phyloP scores from a whole-genome alignment of 176 grass and related monocot genomes.

The Triticum timopheevii region DNA sequence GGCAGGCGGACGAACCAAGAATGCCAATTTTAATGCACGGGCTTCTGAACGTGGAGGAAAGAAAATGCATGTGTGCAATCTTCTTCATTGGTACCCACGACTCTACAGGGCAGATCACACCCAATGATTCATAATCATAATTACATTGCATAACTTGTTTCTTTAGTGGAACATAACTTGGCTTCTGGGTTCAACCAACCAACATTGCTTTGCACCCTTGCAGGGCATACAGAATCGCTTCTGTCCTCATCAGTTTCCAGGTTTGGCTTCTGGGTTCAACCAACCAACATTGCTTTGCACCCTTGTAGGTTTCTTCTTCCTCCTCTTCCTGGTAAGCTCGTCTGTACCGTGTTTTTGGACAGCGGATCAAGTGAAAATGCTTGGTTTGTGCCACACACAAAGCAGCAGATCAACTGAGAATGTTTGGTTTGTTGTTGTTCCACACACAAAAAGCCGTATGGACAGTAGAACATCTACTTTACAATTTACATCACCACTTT shows the following conservation, averaged over 20 bases:
- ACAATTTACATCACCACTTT: constrained; percentile 13
- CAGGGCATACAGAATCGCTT: background rate
- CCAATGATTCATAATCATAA: background rate
- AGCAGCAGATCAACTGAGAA: background rate
- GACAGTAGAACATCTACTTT: background rate
- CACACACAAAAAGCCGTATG: background rate
- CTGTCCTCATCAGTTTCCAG: background rate
- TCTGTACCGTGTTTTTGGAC: background rate
- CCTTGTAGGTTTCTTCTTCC: background rate
- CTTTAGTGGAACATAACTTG: background rate
- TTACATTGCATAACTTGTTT: too few species aligned
- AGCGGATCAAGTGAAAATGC: background rate
- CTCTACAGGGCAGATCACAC: background rate
- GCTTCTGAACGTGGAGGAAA: background rate
- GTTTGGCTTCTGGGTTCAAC: background rate
- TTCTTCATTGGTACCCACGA: background rate
- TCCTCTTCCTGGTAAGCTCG: background rate
- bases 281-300: too few species aligned
- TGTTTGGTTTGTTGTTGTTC: background rate
- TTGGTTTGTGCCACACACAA: background rate
- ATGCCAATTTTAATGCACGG: background rate
- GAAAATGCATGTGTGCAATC: background rate
- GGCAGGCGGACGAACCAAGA: background rate
- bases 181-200: background rate
- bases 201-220: background rate